Evolutionary conservation across 768 basidiomycete species (phyloP), one percentile per base, ranked within the genome.

Genomic region (Calvatia gigantea): DNA sequence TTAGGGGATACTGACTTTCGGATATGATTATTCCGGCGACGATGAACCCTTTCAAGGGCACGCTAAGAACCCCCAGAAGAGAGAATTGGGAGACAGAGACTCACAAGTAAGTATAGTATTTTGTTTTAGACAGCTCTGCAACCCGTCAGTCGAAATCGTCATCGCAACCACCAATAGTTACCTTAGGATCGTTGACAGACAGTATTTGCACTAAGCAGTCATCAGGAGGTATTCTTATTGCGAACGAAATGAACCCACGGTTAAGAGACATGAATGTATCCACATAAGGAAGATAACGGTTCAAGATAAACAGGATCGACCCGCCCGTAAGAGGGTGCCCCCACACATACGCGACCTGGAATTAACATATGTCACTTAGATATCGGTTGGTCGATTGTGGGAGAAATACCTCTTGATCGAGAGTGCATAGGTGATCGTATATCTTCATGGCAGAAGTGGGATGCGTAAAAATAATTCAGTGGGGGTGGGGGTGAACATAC

Each of bases 201-300:
- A 62, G 28, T 61, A 63, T 62, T n/a, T 51, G 35, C 9, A 39
- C 48, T 48, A n/a, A 21, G 45, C 1, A 4, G 41, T 42, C 19
- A 42, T 11, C 19, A 12, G 8, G 7, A 7, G 15, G 23, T 11
- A 9, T 21, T 21, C 41, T 9, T 4, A 6, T 8, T 3, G 8
- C 12, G 19, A 6, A n/a, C 41, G 4, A 17, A 21, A 28, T 35
- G 8, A 50, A 63, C 69, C 11, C 29, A 73, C 73, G 59, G 38
- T 65, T 57, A 25, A 74, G 61, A 21, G 70, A 67, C 59, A 74
- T 43, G 33, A 73, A 65, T 1, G 70, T 73, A 55, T 74, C 73
- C 17, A 74, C 57, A 52, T 74, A 73, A 4, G 74, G 74, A 8
- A 72, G 60, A 55, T 75, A 75, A 28, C 74, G 69, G 60, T 75